phyloP scores from a whole-genome alignment of 768 basidiomycete genomes.

The Pleurotus ostreatus region DNA sequence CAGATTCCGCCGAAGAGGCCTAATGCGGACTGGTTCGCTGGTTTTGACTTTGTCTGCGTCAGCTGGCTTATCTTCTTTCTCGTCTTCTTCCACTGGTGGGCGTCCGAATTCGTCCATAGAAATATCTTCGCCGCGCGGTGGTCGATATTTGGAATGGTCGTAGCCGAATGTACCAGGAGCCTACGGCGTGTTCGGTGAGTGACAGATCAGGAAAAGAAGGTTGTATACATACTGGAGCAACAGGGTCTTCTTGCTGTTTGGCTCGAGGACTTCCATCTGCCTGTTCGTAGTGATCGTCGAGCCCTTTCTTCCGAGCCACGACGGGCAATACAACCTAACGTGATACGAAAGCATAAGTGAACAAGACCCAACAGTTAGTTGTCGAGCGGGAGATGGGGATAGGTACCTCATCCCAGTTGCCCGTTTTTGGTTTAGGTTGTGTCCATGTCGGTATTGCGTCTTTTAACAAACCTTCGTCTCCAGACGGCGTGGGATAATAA shows the following conservation, averaged over 20 bases:
- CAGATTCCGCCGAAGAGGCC: conserved; percentile 30
- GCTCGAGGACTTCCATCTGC: conserved; percentile 66
- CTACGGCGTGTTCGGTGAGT: conserved; percentile 29
- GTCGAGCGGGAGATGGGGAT: conserved; percentile 3
- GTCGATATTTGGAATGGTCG: conserved; percentile 67
- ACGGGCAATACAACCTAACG: conserved; percentile 76
- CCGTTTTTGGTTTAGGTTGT: conserved; percentile 59
- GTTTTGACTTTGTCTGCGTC: conserved; percentile 14
- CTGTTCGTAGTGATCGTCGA: conserved; percentile 66
- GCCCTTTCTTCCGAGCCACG: conserved; percentile 77
- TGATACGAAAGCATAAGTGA: not conserved
- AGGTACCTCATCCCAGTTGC: conserved; percentile 84
- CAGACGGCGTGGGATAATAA: conserved; percentile 59
- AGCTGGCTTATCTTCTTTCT: conserved; percentile 18
- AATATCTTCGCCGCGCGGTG: conserved; percentile 42
- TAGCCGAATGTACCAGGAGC: conserved; percentile 83
- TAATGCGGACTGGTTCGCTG: conserved; percentile 20
- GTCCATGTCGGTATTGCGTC: conserved; percentile 85
- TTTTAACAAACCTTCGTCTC: conserved; percentile 49
- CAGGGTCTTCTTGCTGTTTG: conserved; percentile 32
- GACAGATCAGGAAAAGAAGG: not conserved
- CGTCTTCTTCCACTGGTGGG: conserved; percentile 21
- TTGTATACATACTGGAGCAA: conserved; percentile 54
- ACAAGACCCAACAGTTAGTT: conserved; percentile 3
- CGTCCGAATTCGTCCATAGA: conserved; percentile 68